Conservation (phyloP, 2,329 filamentous ascomycete genomes). For the Pseudogymnoascus sp. region DNA sequence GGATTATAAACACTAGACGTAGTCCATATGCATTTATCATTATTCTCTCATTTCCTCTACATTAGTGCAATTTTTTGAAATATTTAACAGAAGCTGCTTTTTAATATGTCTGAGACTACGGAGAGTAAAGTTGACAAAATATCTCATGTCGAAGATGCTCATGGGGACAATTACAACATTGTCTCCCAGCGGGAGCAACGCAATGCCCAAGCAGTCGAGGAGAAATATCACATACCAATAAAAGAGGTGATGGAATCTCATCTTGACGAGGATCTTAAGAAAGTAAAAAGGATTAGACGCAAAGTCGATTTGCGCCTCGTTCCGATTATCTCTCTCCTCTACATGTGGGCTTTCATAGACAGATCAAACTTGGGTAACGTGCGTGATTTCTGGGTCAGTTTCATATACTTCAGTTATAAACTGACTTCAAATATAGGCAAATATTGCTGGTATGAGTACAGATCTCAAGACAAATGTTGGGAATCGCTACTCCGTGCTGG, state of each 20-base stretch:
- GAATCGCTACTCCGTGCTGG: neutral
- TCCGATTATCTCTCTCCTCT: neutral
- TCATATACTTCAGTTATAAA: neutral
- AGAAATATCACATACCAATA: no score
- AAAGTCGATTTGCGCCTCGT: conserved; percentile 3
- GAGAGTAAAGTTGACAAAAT: no score
- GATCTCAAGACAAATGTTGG: neutral
- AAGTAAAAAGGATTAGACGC: neutral
- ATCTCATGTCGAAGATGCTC: no score
- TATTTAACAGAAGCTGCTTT: no score
- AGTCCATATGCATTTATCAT: no score
- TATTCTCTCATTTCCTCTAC: no score
- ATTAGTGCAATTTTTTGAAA: no score
- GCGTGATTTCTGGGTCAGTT: neutral
- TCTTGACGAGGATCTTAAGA: neutral
- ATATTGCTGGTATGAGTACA: conserved; percentile 3
- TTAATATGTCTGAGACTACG: no score
- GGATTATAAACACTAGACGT: no score
- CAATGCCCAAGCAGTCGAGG: no score
- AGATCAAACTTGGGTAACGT: conserved; percentile 2
- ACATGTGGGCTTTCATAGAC: conserved; percentile 3
- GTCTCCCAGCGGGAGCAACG: no score
- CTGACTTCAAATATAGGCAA: neutral
- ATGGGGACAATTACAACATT: no score
- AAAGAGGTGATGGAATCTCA: neutral